phyloP scores from a whole-genome alignment of 805 yeast genomes.

The Teunomyces barrocoloradensis region DNA sequence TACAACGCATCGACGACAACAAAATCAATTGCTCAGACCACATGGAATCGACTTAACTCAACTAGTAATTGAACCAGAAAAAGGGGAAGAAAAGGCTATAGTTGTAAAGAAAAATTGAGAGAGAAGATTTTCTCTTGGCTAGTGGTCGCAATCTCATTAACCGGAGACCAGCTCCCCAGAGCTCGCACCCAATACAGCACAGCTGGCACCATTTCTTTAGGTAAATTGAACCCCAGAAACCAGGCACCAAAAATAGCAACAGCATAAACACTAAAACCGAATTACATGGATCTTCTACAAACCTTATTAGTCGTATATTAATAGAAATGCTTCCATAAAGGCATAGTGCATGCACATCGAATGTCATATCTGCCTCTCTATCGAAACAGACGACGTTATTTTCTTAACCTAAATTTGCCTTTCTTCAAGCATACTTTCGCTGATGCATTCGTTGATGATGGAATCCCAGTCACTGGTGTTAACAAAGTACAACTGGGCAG shows the following conservation, averaged over 20 bases:
- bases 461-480: constrained; percentile 42
- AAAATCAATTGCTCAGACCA: no score
- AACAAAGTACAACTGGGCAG: constrained; percentile 42
- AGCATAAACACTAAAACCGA: background rate
- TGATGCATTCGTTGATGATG: constrained; percentile 38
- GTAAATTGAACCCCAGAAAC: no score
- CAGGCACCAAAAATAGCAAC: background rate
- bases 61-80: no score
- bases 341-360: background rate
- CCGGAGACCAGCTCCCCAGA: no score
- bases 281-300: background rate
- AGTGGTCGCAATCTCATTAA: no score
- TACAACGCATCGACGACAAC: no score
- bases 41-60: no score
- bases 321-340: background rate
- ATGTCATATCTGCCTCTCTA: background rate
- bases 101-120: no score
- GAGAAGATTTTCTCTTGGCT: no score
- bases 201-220: no score
- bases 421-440: constrained; percentile 42
- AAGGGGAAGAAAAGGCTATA: no score
- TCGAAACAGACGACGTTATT: background rate
- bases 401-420: constrained; percentile 16
- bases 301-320: background rate
- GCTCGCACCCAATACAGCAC: no score